phyloP scores from a whole-genome alignment of 2,329 filamentous ascomycete species.

The Aspergillus caelatus region DNA sequence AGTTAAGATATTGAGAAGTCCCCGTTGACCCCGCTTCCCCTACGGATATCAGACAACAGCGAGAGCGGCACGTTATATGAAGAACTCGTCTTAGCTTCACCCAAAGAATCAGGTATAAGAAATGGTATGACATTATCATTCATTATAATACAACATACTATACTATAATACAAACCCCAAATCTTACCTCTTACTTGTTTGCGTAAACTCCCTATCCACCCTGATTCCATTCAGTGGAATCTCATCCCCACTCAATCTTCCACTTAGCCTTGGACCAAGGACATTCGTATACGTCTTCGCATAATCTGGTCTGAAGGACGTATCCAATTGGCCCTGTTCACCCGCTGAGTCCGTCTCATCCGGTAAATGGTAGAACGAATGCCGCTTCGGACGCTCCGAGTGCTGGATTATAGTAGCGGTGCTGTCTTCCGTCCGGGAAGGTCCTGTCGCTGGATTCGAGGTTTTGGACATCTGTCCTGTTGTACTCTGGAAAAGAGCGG shows the following conservation, averaged over 20 bases:
- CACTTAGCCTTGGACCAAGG: background rate
- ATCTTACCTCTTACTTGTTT: slow-evolving; percentile 6
- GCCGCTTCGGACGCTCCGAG: slow-evolving; percentile 11
- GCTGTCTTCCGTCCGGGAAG: slow-evolving; percentile 1
- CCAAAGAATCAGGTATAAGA: no score
- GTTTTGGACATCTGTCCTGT: slow-evolving; percentile 9
- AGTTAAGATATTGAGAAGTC: no score
- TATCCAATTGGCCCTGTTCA: slow-evolving; percentile 9
- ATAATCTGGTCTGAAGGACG: slow-evolving; percentile 23
- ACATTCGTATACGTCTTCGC: slow-evolving; percentile 23
- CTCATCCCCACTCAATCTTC: slow-evolving; percentile 18
- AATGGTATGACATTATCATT: background rate
- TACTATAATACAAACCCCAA: background rate
- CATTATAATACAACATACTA: background rate
- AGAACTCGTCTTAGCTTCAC: no score
- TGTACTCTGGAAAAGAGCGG: slow-evolving; percentile 18
- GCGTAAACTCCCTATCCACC: slow-evolving; percentile 23
- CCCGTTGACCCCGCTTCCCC: no score
- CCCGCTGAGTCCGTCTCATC: slow-evolving; percentile 16
- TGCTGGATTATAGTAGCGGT: slow-evolving; percentile 2
- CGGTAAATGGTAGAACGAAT: slow-evolving; percentile 24
- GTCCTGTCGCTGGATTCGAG: slow-evolving; percentile 1
- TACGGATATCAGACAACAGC: no score
- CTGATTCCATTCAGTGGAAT: slow-evolving; percentile 25
- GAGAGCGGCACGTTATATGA: no score